Evolutionary conservation across 148 eudicot genomes (phyloP).

Genomic region (Camellia lanceoleosa): DNA sequence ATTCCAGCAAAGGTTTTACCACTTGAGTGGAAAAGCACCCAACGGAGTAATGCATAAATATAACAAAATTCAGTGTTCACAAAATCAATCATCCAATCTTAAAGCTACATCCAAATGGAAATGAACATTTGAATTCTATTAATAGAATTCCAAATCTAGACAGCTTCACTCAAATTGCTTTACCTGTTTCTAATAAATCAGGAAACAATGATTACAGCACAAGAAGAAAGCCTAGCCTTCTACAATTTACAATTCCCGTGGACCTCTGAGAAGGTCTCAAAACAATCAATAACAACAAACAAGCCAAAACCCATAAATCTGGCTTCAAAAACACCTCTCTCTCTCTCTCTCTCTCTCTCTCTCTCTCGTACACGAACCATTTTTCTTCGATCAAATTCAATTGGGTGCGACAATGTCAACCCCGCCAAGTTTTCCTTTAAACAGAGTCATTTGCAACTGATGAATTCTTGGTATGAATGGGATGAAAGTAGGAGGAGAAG

Average conservation of each 20-base stretch:
- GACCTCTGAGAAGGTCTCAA: not conserved
- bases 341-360: not conserved
- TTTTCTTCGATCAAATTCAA: not conserved
- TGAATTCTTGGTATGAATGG: not conserved
- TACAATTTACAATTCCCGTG: slow-evolving; percentile 6
- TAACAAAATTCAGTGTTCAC: too few species aligned
- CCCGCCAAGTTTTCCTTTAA: not conserved
- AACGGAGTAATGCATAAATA: too few species aligned
- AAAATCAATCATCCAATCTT: too few species aligned
- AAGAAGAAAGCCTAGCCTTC: not conserved
- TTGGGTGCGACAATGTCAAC: not conserved
- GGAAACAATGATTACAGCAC: not conserved
- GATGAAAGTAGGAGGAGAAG: not conserved
- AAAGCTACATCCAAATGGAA: not conserved
- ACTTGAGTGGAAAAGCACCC: too few species aligned
- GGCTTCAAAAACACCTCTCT: not conserved
- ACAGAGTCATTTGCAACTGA: not conserved
- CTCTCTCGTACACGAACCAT: not conserved
- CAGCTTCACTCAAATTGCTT: slow-evolving; percentile 4
- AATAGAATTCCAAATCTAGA: not conserved
- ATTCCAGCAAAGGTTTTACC: too few species aligned
- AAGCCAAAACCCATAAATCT: not conserved
- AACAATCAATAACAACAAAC: not conserved
- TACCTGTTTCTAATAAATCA: not conserved
- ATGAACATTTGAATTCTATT: not conserved